These are phyloP conservation scores for Calocybe gangraenosa DNA, from an alignment of 768 basidiomycete species.

Conservation along the genomic window DNA sequence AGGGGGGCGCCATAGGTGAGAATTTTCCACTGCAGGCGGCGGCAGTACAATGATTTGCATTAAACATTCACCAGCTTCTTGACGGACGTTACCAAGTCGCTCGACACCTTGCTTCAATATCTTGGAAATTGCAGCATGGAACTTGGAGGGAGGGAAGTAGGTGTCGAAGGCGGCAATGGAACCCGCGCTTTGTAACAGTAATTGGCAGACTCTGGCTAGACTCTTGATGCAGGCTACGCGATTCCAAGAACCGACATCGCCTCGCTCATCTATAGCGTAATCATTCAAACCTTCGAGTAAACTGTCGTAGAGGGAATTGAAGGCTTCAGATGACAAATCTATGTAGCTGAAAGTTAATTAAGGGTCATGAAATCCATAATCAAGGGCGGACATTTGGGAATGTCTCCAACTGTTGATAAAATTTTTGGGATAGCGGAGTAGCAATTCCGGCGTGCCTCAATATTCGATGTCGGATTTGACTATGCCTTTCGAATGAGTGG, in stretches of 20 bases:
- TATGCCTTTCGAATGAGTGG: slow-evolving; percentile 16
- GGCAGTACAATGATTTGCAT: slow-evolving; percentile 43
- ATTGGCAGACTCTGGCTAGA: slow-evolving; percentile 48
- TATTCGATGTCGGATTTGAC: slow-evolving; percentile 27
- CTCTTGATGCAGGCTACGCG: slow-evolving; percentile 75
- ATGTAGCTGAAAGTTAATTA: neutral
- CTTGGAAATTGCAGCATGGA: slow-evolving; percentile 54
- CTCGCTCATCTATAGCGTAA: slow-evolving; percentile 91
- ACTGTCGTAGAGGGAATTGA: slow-evolving; percentile 48
- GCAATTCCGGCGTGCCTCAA: slow-evolving; percentile 60
- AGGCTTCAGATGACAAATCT: slow-evolving; percentile 47
- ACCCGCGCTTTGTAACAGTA: slow-evolving; percentile 43
- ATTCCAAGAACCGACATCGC: slow-evolving; percentile 96
- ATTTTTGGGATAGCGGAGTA: slow-evolving; percentile 36
- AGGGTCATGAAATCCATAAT: neutral
- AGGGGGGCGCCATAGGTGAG: slow-evolving; percentile 49
- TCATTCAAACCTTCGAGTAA: slow-evolving; percentile 76
- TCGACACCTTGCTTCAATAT: slow-evolving; percentile 89
- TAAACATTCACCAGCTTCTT: slow-evolving; percentile 68
- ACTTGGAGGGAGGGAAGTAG: slow-evolving; percentile 58
- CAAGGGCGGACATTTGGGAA: slow-evolving; percentile 20
- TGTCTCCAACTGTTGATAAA: slow-evolving; percentile 26
- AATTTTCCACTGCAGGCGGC: slow-evolving; percentile 35
- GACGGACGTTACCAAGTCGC: slow-evolving; percentile 86
- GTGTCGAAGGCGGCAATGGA: slow-evolving; percentile 41